These are phyloP conservation scores for Epichloe elymi DNA, from an alignment of 2,329 filamentous ascomycete species.

Conservation along the genomic window DNA sequence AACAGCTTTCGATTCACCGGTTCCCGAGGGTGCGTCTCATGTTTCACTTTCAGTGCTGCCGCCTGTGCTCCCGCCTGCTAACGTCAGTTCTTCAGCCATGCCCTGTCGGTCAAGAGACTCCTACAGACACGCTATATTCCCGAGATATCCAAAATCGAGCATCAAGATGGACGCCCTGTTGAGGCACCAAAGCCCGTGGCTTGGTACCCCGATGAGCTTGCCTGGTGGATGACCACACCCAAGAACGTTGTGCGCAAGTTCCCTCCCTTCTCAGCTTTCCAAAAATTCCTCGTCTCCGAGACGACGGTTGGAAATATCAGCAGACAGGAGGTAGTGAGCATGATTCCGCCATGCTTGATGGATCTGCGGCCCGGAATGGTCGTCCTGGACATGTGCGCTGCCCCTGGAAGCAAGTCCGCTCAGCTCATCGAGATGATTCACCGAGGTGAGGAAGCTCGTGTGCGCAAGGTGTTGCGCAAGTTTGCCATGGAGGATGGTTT, in stretches of 20 bases:
- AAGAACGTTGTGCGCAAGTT: conserved; percentile 94
- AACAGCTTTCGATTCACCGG: conserved; percentile 98
- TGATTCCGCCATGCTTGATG: conserved; percentile 93
- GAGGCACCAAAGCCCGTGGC: conserved; percentile 68
- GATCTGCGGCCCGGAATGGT: conserved; percentile 85
- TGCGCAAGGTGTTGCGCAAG: conserved; percentile 55
- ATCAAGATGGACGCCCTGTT: conserved; percentile 69
- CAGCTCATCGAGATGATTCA: conserved; percentile 94
- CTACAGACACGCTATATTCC: conserved; percentile 84
- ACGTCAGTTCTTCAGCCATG: conserved; percentile 47
- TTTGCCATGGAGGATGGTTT: conserved; percentile 49
- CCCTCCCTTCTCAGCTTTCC: conserved; percentile 85
- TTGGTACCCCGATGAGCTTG: conserved; percentile 91
- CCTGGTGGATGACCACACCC: conserved; percentile 96
- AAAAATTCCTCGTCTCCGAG: conserved; percentile 98
- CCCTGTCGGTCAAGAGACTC: conserved; percentile 79
- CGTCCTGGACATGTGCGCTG: conserved; percentile 90
- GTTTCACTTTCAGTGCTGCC: neutral
- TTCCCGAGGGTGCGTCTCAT: conserved; percentile 58
- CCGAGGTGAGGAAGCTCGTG: conserved; percentile 76
- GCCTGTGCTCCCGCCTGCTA: conserved; percentile 5
- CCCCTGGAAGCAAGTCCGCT: conserved; percentile 86
- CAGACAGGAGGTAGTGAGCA: conserved; percentile 93
- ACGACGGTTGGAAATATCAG: conserved; percentile 96
- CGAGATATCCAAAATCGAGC: conserved; percentile 71